Evolutionary conservation across 2,329 filamentous ascomycete species (phyloP).

Genomic region (Talaromyces sp.): DNA sequence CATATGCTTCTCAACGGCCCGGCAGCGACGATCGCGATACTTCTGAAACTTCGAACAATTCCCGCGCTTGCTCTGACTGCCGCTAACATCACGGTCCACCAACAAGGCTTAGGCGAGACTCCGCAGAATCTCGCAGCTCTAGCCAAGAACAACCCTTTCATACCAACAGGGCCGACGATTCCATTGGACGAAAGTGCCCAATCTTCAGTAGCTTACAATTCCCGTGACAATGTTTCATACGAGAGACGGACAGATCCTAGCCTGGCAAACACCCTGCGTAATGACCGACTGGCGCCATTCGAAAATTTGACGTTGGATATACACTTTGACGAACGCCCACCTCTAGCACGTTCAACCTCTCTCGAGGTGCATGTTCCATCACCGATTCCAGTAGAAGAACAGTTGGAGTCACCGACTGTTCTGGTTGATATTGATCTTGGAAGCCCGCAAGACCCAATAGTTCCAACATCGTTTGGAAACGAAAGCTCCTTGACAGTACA

Average conservation of each 20-base stretch:
- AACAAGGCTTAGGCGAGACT: neutral
- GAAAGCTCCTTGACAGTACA: neutral
- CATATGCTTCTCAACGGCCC: neutral
- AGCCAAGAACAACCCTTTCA: neutral
- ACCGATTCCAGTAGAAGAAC: conserved; percentile 2
- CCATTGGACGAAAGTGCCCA: neutral
- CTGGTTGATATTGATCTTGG: neutral
- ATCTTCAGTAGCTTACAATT: neutral
- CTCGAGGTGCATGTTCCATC: conserved; percentile 18
- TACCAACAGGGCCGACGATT: neutral
- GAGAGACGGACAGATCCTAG: neutral
- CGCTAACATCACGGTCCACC: conserved; percentile 1
- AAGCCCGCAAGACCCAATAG: neutral
- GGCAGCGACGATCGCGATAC: neutral
- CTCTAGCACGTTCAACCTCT: conserved; percentile 15
- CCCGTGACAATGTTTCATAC: neutral
- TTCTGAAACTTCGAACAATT: neutral
- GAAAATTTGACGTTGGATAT: conserved; percentile 1
- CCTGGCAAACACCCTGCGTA: neutral
- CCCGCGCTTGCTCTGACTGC: neutral
- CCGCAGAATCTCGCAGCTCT: neutral
- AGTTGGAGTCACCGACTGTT: neutral
- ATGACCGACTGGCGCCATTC: neutral
- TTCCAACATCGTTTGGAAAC: neutral
- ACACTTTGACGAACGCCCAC: neutral